Conservation (phyloP, 2,329 filamentous ascomycete species). For the Trichoderma lentiforme region DNA sequence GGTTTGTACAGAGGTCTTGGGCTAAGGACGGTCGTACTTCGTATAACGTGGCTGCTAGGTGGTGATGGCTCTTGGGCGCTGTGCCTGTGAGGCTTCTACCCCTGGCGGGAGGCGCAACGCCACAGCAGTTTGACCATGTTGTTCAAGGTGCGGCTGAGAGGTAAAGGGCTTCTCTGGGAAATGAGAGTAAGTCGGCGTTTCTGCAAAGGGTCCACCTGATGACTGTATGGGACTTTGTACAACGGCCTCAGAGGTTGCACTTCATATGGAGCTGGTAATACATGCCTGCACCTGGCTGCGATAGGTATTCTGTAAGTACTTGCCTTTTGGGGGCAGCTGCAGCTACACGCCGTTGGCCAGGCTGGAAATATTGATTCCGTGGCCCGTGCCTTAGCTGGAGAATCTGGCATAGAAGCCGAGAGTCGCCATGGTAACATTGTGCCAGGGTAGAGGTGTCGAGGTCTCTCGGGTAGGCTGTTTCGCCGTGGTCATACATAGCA, state of each 20-base stretch:
- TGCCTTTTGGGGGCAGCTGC: slow-evolving; percentile 2
- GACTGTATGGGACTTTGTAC: neutral
- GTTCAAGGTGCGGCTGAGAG: neutral
- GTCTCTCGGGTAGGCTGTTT: too few relatives aligned
- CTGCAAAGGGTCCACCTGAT: neutral
- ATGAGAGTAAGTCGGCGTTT: slow-evolving; percentile 11
- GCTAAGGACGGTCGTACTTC: neutral
- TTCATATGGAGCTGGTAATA: neutral
- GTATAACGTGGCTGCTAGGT: neutral
- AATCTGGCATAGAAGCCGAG: neutral
- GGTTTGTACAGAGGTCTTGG: neutral
- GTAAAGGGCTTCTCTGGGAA: neutral
- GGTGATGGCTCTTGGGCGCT: neutral
- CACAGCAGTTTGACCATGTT: neutral
- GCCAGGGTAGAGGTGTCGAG: neutral
- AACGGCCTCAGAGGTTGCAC: neutral
- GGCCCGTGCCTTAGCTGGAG: neutral
- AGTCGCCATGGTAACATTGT: neutral
- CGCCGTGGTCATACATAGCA: too few relatives aligned
- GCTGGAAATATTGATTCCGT: slow-evolving; percentile 7
- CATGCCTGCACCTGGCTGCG: neutral
- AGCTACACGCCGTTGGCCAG: neutral
- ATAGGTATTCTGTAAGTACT: neutral
- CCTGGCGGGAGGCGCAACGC: slow-evolving; percentile 14
- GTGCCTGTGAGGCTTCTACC: neutral